Base-by-base conservation (phyloP, 2,329 filamentous ascomycete species). In the Chrysoporthe austroafricana region DNA sequence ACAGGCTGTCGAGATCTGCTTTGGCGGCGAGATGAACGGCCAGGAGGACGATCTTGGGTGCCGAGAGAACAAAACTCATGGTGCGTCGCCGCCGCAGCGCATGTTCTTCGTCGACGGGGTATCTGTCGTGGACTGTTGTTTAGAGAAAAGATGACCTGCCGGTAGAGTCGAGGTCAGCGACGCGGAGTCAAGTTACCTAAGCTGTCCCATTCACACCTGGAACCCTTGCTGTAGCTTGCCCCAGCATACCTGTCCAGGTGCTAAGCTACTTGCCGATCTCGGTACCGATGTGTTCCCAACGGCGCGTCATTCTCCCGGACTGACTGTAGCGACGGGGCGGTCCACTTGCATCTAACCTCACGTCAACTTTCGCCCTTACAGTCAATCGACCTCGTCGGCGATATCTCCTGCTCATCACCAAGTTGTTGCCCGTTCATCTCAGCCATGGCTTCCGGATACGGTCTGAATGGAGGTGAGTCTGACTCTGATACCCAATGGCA, bases 21-120 rank as follows among this genome's bases (percentile, higher is more conserved):
- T 87, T 86, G 70, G 86, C 85, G 64, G 92, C 88, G 73, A 90
- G 85, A 74, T 93, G 87, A 32, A 89, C 89, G 57, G 92, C 90
- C 62, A 95, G 85, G 67, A 96, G 85, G 67, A 93, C 81, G 71
- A 90, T 86, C 76, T 93, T 91, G 66, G 90, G 84, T 62, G 88
- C 82, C 13, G 90, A 89, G 66, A 92, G 81, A 57, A 79, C 75
- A 64, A 79, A 71, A 69, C 75, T 74, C 79, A 79, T 80, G 60
- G 74, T 70, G 66, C 66, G 75, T 76, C 77, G 71, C 72, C 72
- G 63, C 68, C 62, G 66, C 58, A 70, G 60, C 54, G 52, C 68
- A 70, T 70, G 59, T 66, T 68, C 68, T 63, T 62, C 43, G 32
- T 60, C 42, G 14, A 21, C 34, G 48, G 46, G 44, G 52, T 11